These are phyloP conservation scores for Flaveria robusta DNA, from an alignment of 129 eudicot genomes.

Conservation along the genomic window DNA sequence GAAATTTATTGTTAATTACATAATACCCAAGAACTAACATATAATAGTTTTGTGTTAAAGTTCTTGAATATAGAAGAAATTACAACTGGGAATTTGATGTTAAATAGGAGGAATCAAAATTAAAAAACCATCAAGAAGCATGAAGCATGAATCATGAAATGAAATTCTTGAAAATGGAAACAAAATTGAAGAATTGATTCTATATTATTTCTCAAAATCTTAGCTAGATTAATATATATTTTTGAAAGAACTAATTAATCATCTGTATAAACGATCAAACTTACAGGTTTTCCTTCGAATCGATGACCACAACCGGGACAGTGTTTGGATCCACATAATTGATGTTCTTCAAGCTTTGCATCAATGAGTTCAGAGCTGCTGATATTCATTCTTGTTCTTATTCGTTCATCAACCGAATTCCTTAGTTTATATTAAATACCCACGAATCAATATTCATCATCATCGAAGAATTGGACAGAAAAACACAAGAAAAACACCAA, in stretches of 20 bases:
- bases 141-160: background rate
- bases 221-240: conserved; percentile 42
- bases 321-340: conserved; percentile 92
- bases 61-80: conserved; percentile 5
- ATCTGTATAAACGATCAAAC: conserved; percentile 6
- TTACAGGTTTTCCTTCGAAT: conserved; percentile 94
- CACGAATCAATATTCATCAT: conserved; percentile 13
- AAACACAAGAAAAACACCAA: background rate
- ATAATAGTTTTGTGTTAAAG: background rate
- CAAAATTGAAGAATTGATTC: conserved; percentile 35
- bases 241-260: background rate
- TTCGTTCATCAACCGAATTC: conserved; percentile 24
- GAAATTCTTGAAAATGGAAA: background rate
- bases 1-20: background rate
- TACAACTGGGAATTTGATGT: conserved; percentile 15
- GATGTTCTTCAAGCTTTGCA: conserved; percentile 98
- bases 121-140: background rate
- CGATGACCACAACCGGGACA: conserved; percentile 98
- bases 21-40: background rate
- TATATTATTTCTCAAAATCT: conserved; percentile 36
- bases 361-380: conserved; percentile 93
- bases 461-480: background rate
- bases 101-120: background rate
- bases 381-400: conserved; percentile 56
- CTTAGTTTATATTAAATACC: conserved; percentile 15